Evolutionary conservation across 2,329 filamentous ascomycete species (phyloP).

Genomic region (Fusarium sororula): DNA sequence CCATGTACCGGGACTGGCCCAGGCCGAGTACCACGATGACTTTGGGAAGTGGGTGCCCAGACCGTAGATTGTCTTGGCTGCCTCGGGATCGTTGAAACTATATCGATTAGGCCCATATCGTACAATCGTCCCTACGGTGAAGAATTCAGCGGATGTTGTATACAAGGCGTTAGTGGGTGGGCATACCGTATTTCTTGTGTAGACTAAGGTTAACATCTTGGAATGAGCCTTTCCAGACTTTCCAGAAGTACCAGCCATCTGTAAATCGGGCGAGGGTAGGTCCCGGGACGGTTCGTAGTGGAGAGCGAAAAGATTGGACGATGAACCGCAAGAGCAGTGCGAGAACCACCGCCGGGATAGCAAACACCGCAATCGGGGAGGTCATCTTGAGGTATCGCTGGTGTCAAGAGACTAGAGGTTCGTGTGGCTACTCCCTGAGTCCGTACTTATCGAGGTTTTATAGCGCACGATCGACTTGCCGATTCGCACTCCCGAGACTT

Average conservation of each 20-base stretch:
- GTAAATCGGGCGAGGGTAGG: neutral
- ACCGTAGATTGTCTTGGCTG: conserved; percentile 21
- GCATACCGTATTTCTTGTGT: conserved; percentile 1
- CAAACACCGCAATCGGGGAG: neutral
- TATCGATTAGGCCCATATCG: conserved; percentile 15
- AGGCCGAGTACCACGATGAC: conserved; percentile 17
- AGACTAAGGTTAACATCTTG: neutral
- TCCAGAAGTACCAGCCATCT: conserved; percentile 14
- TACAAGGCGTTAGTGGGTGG: fast-evolving
- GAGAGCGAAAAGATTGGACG: neutral
- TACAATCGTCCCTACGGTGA: neutral
- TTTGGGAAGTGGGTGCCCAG: conserved; percentile 16
- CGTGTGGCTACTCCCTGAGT: neutral
- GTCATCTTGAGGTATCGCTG: neutral
- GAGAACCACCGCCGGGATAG: neutral
- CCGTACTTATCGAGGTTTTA: neutral
- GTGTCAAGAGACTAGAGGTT: neutral
- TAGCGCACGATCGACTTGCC: neutral
- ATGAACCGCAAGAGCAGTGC: neutral
- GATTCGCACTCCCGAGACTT: neutral
- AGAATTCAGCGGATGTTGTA: neutral
- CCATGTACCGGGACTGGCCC: neutral
- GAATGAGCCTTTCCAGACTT: conserved; percentile 6
- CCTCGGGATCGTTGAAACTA: conserved; percentile 9
- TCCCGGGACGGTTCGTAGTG: neutral